A percentile compares a stretch with the other conserved stretches of the same genome.
These are phyloP conservation scores for Microdochium paspali DNA, from an alignment of 2,329 filamentous ascomycete genomes.

Conservation along the genomic window DNA sequence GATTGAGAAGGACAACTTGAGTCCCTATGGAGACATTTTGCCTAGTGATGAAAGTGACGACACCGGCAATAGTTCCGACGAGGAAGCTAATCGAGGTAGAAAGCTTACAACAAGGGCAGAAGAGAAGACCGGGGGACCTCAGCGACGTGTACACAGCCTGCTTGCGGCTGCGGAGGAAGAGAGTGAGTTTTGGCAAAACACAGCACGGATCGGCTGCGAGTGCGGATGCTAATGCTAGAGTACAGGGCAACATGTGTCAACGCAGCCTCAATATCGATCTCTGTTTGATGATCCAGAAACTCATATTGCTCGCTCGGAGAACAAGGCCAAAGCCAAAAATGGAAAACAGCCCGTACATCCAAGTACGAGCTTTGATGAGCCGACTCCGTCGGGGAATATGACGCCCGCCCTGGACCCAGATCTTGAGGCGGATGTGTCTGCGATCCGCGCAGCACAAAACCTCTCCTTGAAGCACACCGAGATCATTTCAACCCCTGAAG, in stretches of 20 bases:
- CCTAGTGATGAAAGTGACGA: conserved; percentile 62
- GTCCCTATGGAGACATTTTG: conserved; percentile 56
- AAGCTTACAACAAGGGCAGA: conserved; percentile 42
- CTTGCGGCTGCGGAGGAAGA: conserved; percentile 72
- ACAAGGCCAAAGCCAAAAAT: conserved; percentile 45
- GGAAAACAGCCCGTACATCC: conserved; percentile 56
- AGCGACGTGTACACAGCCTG: conserved; percentile 38
- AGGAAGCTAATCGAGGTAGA: conserved; percentile 55
- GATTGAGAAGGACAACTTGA: conserved; percentile 58
- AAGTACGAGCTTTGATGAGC: conserved; percentile 72
- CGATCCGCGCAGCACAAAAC: conserved; percentile 81
- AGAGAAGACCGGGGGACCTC: conserved; percentile 23
- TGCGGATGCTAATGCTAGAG: conserved; percentile 12
- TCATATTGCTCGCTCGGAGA: conserved; percentile 52
- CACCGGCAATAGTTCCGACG: conserved; percentile 39
- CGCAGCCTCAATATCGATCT: conserved; percentile 51
- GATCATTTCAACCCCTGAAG: conserved; percentile 64
- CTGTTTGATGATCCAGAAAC: conserved; percentile 57
- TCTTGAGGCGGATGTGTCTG: conserved; percentile 72
- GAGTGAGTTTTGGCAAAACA: conserved; percentile 40
- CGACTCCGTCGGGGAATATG: conserved; percentile 41
- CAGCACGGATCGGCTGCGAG: conserved; percentile 4
- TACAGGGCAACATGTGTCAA: conserved; percentile 42
- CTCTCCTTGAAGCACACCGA: conserved; percentile 73
- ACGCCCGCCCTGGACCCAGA: conserved; percentile 65